Conservation (phyloP, 495 filamentous ascomycete species). For the Penicillium canariense region DNA sequence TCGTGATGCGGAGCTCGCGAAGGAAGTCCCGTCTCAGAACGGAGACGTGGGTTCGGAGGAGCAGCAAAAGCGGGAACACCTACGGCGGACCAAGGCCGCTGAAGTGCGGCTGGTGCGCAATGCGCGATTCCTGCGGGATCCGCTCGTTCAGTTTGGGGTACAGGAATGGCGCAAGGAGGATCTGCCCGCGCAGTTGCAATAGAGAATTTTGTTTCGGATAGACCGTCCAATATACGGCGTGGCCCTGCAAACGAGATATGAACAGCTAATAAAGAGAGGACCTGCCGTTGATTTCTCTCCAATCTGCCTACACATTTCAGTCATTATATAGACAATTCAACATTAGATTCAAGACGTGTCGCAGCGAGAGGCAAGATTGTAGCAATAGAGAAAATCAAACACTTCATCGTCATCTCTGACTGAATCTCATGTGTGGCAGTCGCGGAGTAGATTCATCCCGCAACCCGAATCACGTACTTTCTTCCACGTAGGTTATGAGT, state of each 20-base stretch:
- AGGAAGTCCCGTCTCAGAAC: slow-evolving; percentile 15
- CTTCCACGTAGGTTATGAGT: too few species aligned
- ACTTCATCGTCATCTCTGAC: too few species aligned
- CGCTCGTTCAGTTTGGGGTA: slow-evolving; percentile 43
- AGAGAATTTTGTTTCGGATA: background rate
- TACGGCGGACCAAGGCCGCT: slow-evolving; percentile 70
- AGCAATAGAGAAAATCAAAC: too few species aligned
- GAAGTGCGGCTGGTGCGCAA: slow-evolving; percentile 80
- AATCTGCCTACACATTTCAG: background rate
- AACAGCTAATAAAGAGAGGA: background rate
- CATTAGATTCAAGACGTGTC: slow-evolving; percentile 1
- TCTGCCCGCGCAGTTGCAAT: slow-evolving; percentile 26
- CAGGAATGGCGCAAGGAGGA: slow-evolving; percentile 39
- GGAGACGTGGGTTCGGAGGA: slow-evolving; percentile 40
- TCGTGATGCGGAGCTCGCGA: slow-evolving; percentile 55
- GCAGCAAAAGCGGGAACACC: slow-evolving; percentile 58
- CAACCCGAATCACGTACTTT: too few species aligned
- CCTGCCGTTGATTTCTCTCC: too few species aligned
- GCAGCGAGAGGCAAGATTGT: too few species aligned
- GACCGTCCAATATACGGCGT: background rate
- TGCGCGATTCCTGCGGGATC: slow-evolving; percentile 60
- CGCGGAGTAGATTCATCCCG: too few species aligned
- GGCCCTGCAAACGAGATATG: background rate
- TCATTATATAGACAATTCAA: slow-evolving; percentile 18
- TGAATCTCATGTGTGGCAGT: too few species aligned